Percentiles rank a stretch among this genome's conserved stretches.
Evolutionary conservation across 2,329 filamentous ascomycete species (phyloP).

Genomic region (Magnaporthiopsis rhizophila): DNA sequence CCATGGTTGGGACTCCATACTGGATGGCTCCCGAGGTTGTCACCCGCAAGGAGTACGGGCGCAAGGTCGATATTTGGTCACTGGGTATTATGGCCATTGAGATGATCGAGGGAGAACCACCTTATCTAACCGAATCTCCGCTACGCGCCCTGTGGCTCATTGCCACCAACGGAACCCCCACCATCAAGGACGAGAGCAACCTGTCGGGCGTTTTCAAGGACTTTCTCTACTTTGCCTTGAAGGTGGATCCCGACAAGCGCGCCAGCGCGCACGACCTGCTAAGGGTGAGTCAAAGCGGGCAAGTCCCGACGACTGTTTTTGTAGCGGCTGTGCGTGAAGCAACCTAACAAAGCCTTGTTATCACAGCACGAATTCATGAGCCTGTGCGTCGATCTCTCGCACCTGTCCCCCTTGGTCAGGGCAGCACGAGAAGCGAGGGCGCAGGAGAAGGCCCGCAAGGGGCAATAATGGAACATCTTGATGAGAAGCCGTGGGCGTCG

Average conservation of each 20-base stretch:
- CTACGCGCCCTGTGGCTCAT: slow-evolving; percentile 91
- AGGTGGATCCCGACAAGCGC: slow-evolving; percentile 95
- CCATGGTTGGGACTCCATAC: slow-evolving; percentile 98
- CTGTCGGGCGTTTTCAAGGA: slow-evolving; percentile 78
- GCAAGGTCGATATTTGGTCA: slow-evolving; percentile 98
- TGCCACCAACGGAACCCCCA: slow-evolving; percentile 89
- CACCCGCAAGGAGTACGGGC: slow-evolving; percentile 92
- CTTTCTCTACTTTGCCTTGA: slow-evolving; percentile 86
- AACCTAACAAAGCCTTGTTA: slow-evolving; percentile 13
- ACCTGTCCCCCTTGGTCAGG: slow-evolving; percentile 78
- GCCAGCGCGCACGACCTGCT: slow-evolving; percentile 91
- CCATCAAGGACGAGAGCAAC: slow-evolving; percentile 86
- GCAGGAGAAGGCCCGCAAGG: slow-evolving; percentile 73
- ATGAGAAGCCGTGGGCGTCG: neutral
- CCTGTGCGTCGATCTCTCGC: slow-evolving; percentile 62
- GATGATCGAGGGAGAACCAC: slow-evolving; percentile 98
- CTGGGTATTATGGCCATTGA: slow-evolving; percentile 99
- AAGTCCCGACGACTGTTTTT: slow-evolving; percentile 19
- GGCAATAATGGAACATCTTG: slow-evolving; percentile 21
- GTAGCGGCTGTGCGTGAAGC: neutral
- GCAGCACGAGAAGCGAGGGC: slow-evolving; percentile 78
- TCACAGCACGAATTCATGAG: slow-evolving; percentile 73
- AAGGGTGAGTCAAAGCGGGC: slow-evolving; percentile 53
- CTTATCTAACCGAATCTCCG: slow-evolving; percentile 91
- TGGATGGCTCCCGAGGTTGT: slow-evolving; percentile 99